Conservation (phyloP, 768 basidiomycete species). For the Phylloporus scabripes region DNA sequence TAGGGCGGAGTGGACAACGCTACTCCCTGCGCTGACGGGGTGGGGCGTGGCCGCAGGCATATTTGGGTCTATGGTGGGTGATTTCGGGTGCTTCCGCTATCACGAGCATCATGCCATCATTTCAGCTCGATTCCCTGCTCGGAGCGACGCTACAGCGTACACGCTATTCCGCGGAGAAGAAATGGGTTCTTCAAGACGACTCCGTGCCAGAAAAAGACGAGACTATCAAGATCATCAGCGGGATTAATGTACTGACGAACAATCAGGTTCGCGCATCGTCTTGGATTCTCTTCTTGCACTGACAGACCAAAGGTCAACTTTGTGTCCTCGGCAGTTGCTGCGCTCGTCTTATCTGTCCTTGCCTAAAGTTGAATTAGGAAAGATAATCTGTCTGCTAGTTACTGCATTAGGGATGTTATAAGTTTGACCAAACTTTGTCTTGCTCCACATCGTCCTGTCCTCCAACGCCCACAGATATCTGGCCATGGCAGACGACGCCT, state of each 20-base stretch:
- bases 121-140: conserved; percentile 75
- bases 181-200: conserved; percentile 60
- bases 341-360: conserved; percentile 31
- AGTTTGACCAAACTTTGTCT: not conserved
- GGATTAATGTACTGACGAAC: conserved; percentile 70
- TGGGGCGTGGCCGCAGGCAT: conserved; percentile 68
- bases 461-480: conserved; percentile 1
- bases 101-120: not conserved
- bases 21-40: conserved; percentile 40
- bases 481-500: conserved; percentile 18
- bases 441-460: not conserved
- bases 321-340: conserved; percentile 38
- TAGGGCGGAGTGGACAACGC: conserved; percentile 32
- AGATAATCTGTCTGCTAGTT: conserved; percentile 5
- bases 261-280: conserved; percentile 54
- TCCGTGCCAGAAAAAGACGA: conserved; percentile 33
- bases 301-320: conserved; percentile 37
- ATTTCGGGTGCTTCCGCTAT: not conserved
- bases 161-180: conserved; percentile 57
- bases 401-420: conserved; percentile 17
- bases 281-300: not conserved
- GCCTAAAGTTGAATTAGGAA: conserved; percentile 19
- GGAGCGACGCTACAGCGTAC: conserved; percentile 86
- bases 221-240: conserved; percentile 54
- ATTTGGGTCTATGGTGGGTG: conserved; percentile 55